Evolutionary conservation across 345 rosid species (phyloP).

Genomic region (Sisymbrium irio): DNA sequence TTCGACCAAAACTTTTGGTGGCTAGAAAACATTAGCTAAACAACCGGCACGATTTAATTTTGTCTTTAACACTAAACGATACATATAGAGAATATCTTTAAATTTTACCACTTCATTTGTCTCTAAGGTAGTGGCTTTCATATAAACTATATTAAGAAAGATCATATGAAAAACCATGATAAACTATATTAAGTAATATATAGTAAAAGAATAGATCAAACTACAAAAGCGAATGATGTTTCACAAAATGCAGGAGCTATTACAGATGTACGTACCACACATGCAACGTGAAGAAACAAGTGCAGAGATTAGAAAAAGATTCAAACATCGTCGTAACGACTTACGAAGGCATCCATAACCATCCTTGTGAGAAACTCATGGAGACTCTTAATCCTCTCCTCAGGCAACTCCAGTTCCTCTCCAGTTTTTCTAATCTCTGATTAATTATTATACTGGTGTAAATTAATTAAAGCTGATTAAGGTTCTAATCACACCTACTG

Average conservation of each 20-base stretch:
- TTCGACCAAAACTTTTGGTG: neutral
- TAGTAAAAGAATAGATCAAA: too few relatives aligned
- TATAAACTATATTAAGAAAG: too few relatives aligned
- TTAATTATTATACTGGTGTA: neutral
- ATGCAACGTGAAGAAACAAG: conserved; percentile 92
- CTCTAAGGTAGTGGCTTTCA: neutral
- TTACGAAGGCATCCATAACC: conserved; percentile 79
- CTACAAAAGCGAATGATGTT: too few relatives aligned
- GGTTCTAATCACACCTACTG: conserved; percentile 1
- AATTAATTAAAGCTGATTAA: conserved; percentile 9
- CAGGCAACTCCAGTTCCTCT: conserved; percentile 75
- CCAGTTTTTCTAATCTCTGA: conserved; percentile 36
- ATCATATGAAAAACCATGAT: too few relatives aligned
- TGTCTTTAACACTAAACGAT: neutral
- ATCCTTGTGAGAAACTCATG: conserved; percentile 88
- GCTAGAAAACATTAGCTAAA: conserved; percentile 20
- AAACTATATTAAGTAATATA: too few relatives aligned
- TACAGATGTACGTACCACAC: conserved; percentile 90
- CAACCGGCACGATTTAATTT: neutral
- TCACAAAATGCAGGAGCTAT: conserved; percentile 54
- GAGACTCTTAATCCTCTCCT: conserved; percentile 87
- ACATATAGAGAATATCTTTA: neutral
- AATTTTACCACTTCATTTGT: neutral
- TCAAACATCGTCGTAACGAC: conserved; percentile 76
- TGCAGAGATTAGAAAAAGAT: conserved; percentile 75